Evolutionary conservation across 345 rosid genomes (phyloP), one percentile per base, ranked within the genome.

Genomic region (Cardamine chenopodiifolia): DNA sequence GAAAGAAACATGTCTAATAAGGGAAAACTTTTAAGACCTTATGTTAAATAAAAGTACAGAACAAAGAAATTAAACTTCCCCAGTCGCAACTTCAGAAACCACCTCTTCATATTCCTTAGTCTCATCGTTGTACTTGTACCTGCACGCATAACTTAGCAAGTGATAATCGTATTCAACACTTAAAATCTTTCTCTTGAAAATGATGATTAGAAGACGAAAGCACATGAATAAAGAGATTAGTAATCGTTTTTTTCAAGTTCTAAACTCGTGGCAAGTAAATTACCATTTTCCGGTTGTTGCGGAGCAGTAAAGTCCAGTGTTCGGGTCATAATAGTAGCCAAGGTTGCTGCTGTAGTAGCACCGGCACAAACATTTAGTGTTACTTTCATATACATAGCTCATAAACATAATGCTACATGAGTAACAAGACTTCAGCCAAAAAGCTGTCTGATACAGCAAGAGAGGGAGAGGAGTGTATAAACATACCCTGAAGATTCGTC

Each of bases 251-350:
- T 18, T 65, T 9, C 22, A 19, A 34, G 17, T 58, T 32, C 45
- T 14, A 31, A 45, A 35, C 25, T 47, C 23, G 57, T 35, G 22
- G 28, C 15, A 39, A 47, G 56, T 29, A 22, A 29, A 26, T 70
- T 92, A 92, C 99, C 99, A 95, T 81, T 86, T 88, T 34, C 96
- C 94, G 47, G 98, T 84, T 68, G 89, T 71, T 55, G 96, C 99
- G 3, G 82, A 86, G 81, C 94, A 92, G 80, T 85, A 89, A 17
- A 95, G 80, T 66, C 94, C 87, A 0, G 96, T 88, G 23, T 90
- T 85, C 52, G 99, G 85, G 57, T 95, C 99, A 56, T 89, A 95
- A 62, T 88, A 90, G 82, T 92, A 92, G 37, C 98, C 99, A 82
- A 84, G 81, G 75, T 83, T 88, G 87, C 96, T 86, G 82, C 91